These are phyloP conservation scores for Fusarium sp. DNA, from an alignment of 2,329 filamentous ascomycete species.

Conservation along the genomic window DNA sequence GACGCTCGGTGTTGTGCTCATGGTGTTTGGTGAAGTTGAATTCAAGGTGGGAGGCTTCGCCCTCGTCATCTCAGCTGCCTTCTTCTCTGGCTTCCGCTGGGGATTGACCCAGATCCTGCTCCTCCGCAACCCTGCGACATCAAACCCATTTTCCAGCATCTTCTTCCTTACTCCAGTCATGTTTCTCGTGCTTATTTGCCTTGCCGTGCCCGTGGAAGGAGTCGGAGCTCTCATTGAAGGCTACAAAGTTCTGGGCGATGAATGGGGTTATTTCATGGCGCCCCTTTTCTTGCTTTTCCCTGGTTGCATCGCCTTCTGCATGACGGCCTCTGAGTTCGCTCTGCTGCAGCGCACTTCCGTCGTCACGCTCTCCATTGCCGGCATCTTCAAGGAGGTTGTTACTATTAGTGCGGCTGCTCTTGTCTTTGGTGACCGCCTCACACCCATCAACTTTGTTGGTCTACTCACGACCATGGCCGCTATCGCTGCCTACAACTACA, in stretches of 20 bases:
- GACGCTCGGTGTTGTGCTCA: slow-evolving; percentile 94
- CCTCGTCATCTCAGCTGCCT: slow-evolving; percentile 91
- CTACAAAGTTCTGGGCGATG: slow-evolving; percentile 68
- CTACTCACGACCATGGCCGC: slow-evolving; percentile 88
- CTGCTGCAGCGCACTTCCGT: slow-evolving; percentile 94
- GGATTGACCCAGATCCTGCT: slow-evolving; percentile 97
- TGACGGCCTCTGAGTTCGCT: slow-evolving; percentile 97
- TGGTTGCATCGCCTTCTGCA: slow-evolving; percentile 89
- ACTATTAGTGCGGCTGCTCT: slow-evolving; percentile 90
- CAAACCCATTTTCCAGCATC: slow-evolving; percentile 95
- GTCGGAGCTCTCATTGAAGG: slow-evolving; percentile 74
- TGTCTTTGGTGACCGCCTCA: slow-evolving; percentile 89
- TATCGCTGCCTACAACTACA: slow-evolving; percentile 91
- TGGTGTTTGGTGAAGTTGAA: slow-evolving; percentile 94
- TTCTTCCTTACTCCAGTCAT: slow-evolving; percentile 98
- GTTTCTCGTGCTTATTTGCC: slow-evolving; percentile 82
- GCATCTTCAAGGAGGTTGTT: slow-evolving; percentile 98
- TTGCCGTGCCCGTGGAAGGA: slow-evolving; percentile 89
- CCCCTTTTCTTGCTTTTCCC: slow-evolving; percentile 86
- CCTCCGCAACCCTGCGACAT: slow-evolving; percentile 91
- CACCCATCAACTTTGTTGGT: slow-evolving; percentile 86
- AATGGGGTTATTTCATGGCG: slow-evolving; percentile 74
- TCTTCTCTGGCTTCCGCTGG: slow-evolving; percentile 98
- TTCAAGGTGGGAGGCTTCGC: slow-evolving; percentile 89
- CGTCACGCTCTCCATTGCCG: slow-evolving; percentile 94